Conservation (phyloP, 2,329 filamentous ascomycete species). For the Escovopsis weberi region DNA sequence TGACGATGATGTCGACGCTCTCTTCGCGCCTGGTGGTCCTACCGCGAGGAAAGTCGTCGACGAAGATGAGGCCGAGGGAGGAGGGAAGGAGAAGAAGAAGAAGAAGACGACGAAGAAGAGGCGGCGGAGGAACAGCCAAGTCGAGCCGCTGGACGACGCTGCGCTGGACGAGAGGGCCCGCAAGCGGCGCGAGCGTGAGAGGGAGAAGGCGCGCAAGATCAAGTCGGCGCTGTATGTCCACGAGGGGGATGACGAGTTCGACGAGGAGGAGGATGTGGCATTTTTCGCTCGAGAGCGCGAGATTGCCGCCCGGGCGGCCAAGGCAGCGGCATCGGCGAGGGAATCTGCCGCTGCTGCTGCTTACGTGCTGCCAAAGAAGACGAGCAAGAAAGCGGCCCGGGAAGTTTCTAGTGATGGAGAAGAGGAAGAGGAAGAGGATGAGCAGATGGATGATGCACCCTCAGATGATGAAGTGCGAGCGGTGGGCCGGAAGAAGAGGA, state of each 20-base stretch:
- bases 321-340: slow-evolving; percentile 16
- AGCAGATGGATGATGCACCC: slow-evolving; percentile 14
- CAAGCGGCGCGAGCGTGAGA: slow-evolving; percentile 49
- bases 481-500: slow-evolving; percentile 23
- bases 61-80: slow-evolving; percentile 40
- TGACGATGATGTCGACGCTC: slow-evolving; percentile 27
- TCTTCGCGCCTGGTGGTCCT: slow-evolving; percentile 58
- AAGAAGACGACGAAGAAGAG: slow-evolving; percentile 26
- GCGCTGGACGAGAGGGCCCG: slow-evolving; percentile 50
- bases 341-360: slow-evolving; percentile 2
- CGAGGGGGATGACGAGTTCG: slow-evolving; percentile 78
- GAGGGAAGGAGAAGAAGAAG: slow-evolving; percentile 23
- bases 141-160: slow-evolving; percentile 39
- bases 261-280: slow-evolving; percentile 51
- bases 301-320: slow-evolving; percentile 39
- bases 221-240: slow-evolving; percentile 76
- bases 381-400: slow-evolving; percentile 10
- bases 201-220: slow-evolving; percentile 64
- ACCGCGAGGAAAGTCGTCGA: slow-evolving; percentile 40
- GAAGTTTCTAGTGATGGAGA: slow-evolving; percentile 16
- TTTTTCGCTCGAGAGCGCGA: slow-evolving; percentile 63
- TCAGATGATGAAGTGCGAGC: slow-evolving; percentile 21
- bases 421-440: slow-evolving; percentile 8
- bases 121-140: slow-evolving; percentile 34
- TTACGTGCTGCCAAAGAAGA: slow-evolving; percentile 14